Evolutionary conservation across 805 yeast species (phyloP), one percentile per base, ranked within the genome.

Genomic region (Candida maesae): DNA sequence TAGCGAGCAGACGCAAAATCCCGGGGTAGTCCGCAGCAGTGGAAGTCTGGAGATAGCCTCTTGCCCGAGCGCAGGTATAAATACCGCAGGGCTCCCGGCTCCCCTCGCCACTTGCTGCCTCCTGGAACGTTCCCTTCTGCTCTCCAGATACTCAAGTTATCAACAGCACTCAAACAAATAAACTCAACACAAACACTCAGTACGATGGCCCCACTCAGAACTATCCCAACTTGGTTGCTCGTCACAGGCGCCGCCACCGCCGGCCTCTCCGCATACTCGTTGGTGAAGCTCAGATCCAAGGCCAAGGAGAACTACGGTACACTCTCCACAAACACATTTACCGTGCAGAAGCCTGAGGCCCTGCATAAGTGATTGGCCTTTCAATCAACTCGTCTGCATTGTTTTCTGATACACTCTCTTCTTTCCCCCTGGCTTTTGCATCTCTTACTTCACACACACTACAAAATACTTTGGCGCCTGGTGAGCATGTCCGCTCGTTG

Each of bases 261-360:
- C 18, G 47, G 49, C 6, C 47, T 55, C 28, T 44, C 55, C 9
- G 52, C 50, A 3, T 55, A 55, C 50, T 52, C 59, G 31, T 31
- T 49, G 6, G 29, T 44, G 23, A 49, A 56, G 39, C 21, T 56
- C 15, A 50, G 43, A 23, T 32, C 45, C 2, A 56, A 53, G 40
- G 48, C 57, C 11, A 47, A 41, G 29, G 60, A 56, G 42, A 56
- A 56, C 45, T 35, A 41, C 23, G 42, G 39, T 9, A 37, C 51
- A 5, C 29, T 55, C 27, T 24, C 38, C 9, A 36, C 47, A 13
- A 43, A 43, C 31, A 34, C 30, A 15, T 43, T 36, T 36, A 17
- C 38, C 15, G 33, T 25, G 17, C 26, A 38, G 38, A 39, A 39
- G 35, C 29, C 47, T 6, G 40, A 34, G 3, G 38, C 28, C 7